Percentiles rank a stretch among this genome's conserved stretches.
Evolutionary conservation across 306 rosid genomes (phyloP).

Genomic region (Rosa lucieae): DNA sequence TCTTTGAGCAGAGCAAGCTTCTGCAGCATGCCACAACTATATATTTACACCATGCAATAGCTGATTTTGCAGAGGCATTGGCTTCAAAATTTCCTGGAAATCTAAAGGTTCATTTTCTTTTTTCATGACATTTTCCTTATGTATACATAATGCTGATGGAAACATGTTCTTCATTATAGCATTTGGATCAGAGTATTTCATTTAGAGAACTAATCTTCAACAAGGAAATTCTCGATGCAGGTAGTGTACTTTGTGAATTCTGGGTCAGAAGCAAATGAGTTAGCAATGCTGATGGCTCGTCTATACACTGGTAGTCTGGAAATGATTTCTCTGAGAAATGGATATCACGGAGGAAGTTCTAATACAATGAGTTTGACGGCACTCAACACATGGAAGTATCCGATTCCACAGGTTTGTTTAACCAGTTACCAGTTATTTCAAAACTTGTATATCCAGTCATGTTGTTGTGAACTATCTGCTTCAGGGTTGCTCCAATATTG

Average conservation of each 20-base stretch:
- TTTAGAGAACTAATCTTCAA: too few relatives aligned
- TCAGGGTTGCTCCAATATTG: conserved; percentile 23
- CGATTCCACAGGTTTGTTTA: conserved; percentile 77
- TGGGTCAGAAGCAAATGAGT: conserved; percentile 88
- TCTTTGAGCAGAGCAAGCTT: conserved; percentile 71
- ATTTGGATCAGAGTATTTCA: background rate
- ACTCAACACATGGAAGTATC: conserved; percentile 82
- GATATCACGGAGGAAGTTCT: conserved; percentile 90
- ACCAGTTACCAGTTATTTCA: background rate
- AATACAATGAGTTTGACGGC: conserved; percentile 75
- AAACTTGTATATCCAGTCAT: too few relatives aligned
- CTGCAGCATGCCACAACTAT: conserved; percentile 86
- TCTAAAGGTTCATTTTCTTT: conserved; percentile 47
- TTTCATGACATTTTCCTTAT: background rate
- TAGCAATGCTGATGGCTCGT: conserved; percentile 91
- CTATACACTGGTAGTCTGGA: conserved; percentile 74
- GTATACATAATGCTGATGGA: too few relatives aligned
- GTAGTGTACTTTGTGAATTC: conserved; percentile 94
- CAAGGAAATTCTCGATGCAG: conserved; percentile 37
- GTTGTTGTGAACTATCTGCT: conserved; percentile 12
- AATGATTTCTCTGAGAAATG: conserved; percentile 87
- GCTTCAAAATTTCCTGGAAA: conserved; percentile 84
- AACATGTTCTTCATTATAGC: background rate
- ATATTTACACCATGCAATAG: conserved; percentile 69
- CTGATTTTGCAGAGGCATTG: conserved; percentile 75